phyloP scores from a whole-genome alignment of 1,139 yeast genomes.

The Saccharomycopsis crataegensis region DNA sequence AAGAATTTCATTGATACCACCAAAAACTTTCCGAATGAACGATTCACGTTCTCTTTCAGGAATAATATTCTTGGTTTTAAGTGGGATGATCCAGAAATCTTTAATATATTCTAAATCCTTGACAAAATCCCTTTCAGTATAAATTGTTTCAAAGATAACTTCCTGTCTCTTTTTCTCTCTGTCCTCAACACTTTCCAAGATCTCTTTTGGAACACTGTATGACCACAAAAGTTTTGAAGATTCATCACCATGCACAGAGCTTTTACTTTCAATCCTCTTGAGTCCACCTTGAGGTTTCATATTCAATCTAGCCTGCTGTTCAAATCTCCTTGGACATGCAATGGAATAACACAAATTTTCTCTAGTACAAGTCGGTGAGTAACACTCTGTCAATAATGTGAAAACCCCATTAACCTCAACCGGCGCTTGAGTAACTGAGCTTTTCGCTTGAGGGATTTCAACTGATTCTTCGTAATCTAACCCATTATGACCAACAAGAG shows the following conservation, averaged over 20 bases:
- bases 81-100: slow-evolving; percentile 90
- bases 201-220: slow-evolving; percentile 76
- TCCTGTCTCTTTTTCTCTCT: slow-evolving; percentile 91
- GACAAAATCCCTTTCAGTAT: slow-evolving; percentile 92
- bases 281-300: slow-evolving; percentile 86
- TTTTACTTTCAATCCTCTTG: slow-evolving; percentile 71
- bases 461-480: slow-evolving; percentile 7
- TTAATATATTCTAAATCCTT: slow-evolving; percentile 89
- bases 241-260: slow-evolving; percentile 70
- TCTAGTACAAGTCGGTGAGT: slow-evolving; percentile 92
- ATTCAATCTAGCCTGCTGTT: slow-evolving; percentile 89
- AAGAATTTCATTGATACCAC: slow-evolving; percentile 82
- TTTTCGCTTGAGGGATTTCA: slow-evolving; percentile 16
- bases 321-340: slow-evolving; percentile 95
- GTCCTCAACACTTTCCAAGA: slow-evolving; percentile 74
- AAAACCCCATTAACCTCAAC: slow-evolving; percentile 78
- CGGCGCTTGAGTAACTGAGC: slow-evolving; percentile 8
- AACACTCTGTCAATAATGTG: slow-evolving; percentile 86
- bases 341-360: slow-evolving; percentile 86
- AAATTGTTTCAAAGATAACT: slow-evolving; percentile 86
- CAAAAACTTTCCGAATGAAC: slow-evolving; percentile 85
- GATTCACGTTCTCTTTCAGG: slow-evolving; percentile 87
- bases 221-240: slow-evolving; percentile 91
- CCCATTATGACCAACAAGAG: slow-evolving; percentile 17
- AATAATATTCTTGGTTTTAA: slow-evolving; percentile 76